These are phyloP conservation scores for Staphylotrichum tortipilum DNA, from an alignment of 495 filamentous ascomycete species.

Conservation along the genomic window DNA sequence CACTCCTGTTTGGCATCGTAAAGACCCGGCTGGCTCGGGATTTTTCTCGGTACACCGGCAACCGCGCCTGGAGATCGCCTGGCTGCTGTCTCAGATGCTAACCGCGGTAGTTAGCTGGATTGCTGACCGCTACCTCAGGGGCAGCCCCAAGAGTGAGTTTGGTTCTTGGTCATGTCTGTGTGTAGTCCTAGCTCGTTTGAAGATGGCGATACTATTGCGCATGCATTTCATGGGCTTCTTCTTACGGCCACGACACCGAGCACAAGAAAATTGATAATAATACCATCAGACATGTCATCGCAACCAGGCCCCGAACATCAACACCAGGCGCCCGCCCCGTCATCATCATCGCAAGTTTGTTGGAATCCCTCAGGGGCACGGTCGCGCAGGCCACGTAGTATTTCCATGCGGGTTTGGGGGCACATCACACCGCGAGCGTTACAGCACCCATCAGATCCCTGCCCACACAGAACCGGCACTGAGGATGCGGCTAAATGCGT, in stretches of 20 bases:
- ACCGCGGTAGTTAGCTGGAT: neutral
- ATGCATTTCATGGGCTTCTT: no score
- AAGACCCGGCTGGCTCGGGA: conserved; percentile 4
- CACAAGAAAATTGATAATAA: no score
- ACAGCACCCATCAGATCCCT: conserved; percentile 5
- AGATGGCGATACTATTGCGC: no score
- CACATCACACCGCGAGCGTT: conserved; percentile 8
- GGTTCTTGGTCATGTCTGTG: no score
- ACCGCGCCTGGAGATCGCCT: conserved; percentile 5
- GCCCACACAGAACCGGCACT: neutral
- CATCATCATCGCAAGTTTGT: no score
- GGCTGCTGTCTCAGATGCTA: conserved; percentile 15
- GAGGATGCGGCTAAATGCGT: conserved; percentile 8
- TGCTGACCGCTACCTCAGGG: neutral
- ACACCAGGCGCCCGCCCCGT: no score
- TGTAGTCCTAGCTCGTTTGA: no score
- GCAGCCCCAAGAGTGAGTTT: neutral
- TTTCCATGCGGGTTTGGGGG: neutral
- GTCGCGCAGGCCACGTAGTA: no score
- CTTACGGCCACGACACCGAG: no score
- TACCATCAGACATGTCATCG: no score
- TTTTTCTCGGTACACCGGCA: conserved; percentile 7
- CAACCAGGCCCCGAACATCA: no score
- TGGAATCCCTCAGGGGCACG: no score
- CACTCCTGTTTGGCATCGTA: neutral